Evolutionary conservation across 2,329 filamentous ascomycete genomes (phyloP).

Genomic region (Exophiala xenobiotica): DNA sequence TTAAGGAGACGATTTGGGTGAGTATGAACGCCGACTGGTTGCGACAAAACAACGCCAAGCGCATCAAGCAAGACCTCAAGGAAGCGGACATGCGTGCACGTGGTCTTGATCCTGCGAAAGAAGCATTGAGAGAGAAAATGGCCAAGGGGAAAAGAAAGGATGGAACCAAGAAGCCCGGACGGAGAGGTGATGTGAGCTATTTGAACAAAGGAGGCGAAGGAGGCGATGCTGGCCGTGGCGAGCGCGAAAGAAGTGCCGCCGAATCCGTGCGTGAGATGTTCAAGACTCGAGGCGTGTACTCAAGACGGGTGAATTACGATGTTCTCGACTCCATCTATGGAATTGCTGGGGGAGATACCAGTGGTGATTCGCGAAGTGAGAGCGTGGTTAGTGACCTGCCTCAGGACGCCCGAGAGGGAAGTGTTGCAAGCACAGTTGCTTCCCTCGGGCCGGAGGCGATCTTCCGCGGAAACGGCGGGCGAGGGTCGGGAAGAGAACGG

Average conservation of each 20-base stretch:
- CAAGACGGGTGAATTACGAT: constrained; percentile 29
- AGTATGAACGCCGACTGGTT: constrained; percentile 94
- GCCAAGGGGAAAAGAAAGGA: constrained; percentile 48
- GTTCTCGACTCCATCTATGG: constrained; percentile 27
- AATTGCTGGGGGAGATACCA: constrained; percentile 12
- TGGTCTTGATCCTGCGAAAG: constrained; percentile 34
- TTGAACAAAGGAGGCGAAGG: constrained; percentile 40
- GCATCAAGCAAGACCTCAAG: constrained; percentile 68
- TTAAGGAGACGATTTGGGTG: constrained; percentile 92
- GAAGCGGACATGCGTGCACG: constrained; percentile 48
- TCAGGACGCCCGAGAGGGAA: constrained; percentile 15
- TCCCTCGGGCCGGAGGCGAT: constrained; percentile 3
- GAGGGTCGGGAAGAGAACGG: not conserved
- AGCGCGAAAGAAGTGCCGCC: constrained; percentile 20
- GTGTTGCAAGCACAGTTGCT: constrained; percentile 15
- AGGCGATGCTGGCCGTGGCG: constrained; percentile 7
- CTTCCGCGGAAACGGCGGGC: constrained; percentile 19
- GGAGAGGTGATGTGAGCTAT: constrained; percentile 49
- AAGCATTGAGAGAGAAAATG: constrained; percentile 31
- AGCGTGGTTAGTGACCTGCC: constrained; percentile 10
- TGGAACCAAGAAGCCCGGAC: constrained; percentile 42
- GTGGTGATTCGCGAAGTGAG: constrained; percentile 14
- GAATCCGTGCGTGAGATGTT: constrained; percentile 29
- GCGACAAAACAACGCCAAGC: constrained; percentile 79
- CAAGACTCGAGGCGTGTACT: constrained; percentile 28